phyloP scores from a whole-genome alignment of 2,329 filamentous ascomycete species.

The Cryphonectria japonica region DNA sequence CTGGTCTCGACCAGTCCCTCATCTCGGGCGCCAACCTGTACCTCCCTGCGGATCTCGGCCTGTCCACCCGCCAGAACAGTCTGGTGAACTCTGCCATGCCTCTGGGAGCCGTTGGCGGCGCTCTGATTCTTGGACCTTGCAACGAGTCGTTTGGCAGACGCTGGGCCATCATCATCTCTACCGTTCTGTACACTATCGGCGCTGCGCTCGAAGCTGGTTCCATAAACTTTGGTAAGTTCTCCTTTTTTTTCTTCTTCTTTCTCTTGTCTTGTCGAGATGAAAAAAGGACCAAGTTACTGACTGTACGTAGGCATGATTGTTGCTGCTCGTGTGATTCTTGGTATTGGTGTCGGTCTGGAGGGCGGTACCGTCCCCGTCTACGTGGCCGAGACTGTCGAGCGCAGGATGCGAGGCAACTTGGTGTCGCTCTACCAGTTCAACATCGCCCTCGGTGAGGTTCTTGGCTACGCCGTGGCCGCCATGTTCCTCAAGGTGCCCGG shows the following conservation, averaged over 20 bases:
- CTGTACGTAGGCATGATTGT: conserved; percentile 63
- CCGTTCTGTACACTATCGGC: conserved; percentile 71
- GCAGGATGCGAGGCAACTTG: conserved; percentile 69
- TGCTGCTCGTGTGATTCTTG: conserved; percentile 68
- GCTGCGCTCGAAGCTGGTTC: conserved; percentile 70
- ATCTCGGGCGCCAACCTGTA: conserved; percentile 73
- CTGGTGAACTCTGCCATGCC: conserved; percentile 74
- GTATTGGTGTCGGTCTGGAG: conserved; percentile 72
- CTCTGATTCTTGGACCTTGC: conserved; percentile 65
- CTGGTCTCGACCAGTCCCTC: conserved; percentile 72
- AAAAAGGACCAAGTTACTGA: background rate
- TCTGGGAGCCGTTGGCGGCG: conserved; percentile 71
- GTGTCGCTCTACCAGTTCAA: conserved; percentile 78
- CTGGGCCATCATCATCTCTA: conserved; percentile 71
- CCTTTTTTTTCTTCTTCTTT: background rate
- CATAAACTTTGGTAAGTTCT: conserved; percentile 60
- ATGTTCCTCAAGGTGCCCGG: conserved; percentile 72
- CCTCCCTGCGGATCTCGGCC: conserved; percentile 60
- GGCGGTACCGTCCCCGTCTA: conserved; percentile 77
- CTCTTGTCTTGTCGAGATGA: background rate
- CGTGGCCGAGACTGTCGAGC: conserved; percentile 72
- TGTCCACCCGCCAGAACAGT: conserved; percentile 61
- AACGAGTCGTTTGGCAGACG: conserved; percentile 71
- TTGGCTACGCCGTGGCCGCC: conserved; percentile 73
- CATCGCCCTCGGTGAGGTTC: conserved; percentile 74